Evolutionary conservation across 345 rosid genomes (phyloP).

Genomic region (Kandelia obovata): DNA sequence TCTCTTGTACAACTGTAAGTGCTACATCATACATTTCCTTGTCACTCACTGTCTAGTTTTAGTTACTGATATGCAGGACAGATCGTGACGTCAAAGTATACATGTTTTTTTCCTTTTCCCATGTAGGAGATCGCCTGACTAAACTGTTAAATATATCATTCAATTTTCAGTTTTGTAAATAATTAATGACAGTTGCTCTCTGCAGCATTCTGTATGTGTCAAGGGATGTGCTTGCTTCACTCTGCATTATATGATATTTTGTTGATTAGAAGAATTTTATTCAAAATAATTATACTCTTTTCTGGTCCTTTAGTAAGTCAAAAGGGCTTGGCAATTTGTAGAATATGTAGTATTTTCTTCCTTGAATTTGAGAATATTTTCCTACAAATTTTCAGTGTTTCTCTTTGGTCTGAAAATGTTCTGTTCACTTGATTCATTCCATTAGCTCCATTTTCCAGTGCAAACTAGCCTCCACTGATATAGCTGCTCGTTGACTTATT

Average conservation of each 20-base stretch:
- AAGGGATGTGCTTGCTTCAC: too few relatives aligned
- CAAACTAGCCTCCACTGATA: not conserved
- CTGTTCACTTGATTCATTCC: not conserved
- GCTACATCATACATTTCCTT: slow-evolving; percentile 1
- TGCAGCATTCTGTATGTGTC: too few relatives aligned
- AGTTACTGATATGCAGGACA: not conserved
- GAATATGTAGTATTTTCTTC: not conserved
- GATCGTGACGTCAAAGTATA: not conserved
- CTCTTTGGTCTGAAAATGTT: not conserved
- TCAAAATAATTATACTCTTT: too few relatives aligned
- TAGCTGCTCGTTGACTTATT: not conserved
- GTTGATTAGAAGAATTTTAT: too few relatives aligned
- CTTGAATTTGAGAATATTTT: not conserved
- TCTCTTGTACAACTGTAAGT: slow-evolving; percentile 78
- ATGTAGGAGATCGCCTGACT: too few relatives aligned
- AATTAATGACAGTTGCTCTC: too few relatives aligned
- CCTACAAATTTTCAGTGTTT: not conserved
- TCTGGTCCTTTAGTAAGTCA: too few relatives aligned
- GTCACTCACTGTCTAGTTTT: not conserved
- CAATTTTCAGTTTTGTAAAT: too few relatives aligned
- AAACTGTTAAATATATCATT: too few relatives aligned
- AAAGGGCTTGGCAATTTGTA: too few relatives aligned
- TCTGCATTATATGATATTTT: too few relatives aligned
- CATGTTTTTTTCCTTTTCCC: not conserved
- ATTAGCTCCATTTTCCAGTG: not conserved